These are phyloP conservation scores for Umbelopsis isabellina DNA, from an alignment of 192 early-diverging fungal species.

Conservation along the genomic window DNA sequence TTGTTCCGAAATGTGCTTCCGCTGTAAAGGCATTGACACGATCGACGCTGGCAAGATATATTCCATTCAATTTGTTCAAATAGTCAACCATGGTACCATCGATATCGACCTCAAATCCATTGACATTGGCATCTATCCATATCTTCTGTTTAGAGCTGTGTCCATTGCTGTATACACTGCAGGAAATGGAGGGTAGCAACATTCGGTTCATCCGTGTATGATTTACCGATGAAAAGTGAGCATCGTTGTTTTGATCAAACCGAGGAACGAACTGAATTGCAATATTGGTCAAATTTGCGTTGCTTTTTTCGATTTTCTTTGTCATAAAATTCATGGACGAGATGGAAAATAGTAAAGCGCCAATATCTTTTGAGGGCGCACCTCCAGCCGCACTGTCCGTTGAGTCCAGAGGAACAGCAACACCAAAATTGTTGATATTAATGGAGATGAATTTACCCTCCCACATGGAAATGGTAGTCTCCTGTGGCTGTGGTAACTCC, in stretches of 20 bases:
- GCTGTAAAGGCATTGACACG: conserved; percentile 55
- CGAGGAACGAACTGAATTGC: conserved; percentile 69
- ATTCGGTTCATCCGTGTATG: conserved; percentile 61
- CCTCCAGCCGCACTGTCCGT: conserved; percentile 33
- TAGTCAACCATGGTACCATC: conserved; percentile 68
- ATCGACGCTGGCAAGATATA: conserved; percentile 64
- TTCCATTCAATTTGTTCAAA: conserved; percentile 62
- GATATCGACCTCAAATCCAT: conserved; percentile 75
- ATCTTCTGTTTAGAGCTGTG: conserved; percentile 45
- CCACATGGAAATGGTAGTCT: conserved; percentile 56
- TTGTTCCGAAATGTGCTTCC: conserved; percentile 34
- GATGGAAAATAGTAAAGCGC: conserved; percentile 68
- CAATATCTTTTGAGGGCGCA: conserved; percentile 29
- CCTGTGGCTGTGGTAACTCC: conserved; percentile 51
- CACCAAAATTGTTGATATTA: conserved; percentile 56
- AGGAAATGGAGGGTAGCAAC: conserved; percentile 53
- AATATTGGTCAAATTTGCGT: conserved; percentile 58
- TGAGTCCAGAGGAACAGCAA: conserved; percentile 62
- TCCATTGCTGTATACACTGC: conserved; percentile 47
- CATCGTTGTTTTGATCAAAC: conserved; percentile 63
- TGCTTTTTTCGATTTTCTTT: conserved; percentile 58
- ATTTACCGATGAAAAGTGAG: conserved; percentile 55
- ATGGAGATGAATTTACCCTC: conserved; percentile 56
- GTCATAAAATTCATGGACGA: conserved; percentile 62
- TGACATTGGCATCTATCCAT: conserved; percentile 58